Base-by-base conservation (phyloP, 495 filamentous ascomycete species). In the Friedmanniomyces simplex region DNA sequence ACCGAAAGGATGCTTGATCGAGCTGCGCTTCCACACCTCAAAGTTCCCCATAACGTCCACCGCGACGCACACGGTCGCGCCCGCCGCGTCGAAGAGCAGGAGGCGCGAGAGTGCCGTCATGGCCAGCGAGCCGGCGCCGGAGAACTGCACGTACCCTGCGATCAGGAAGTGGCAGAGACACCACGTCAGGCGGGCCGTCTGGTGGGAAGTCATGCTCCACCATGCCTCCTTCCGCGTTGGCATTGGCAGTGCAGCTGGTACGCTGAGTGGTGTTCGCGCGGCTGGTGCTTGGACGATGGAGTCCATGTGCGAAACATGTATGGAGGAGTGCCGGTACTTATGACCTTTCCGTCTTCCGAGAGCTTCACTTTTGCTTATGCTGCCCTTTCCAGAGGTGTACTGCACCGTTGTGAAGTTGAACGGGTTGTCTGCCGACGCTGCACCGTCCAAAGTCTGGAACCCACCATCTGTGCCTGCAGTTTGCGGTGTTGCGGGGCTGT, bases 251-350 rank as follows among this genome's bases (percentile, higher is more conserved):
- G 90, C 91, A 50, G 91, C 88, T n/a, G 93, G 93, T 0, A 98
- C 79, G 13, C 87, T 85, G 24, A 96, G 80, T 0, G 93, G 93
- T 1, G 91, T 86, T 36, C 90, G 79, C 2, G 85, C 86, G 1
- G 88, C 83, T n/a, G 93, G 93, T 68, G 96, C 89, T 63, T 94
- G 86, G 74, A 98, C 95, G 68, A 98, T 91, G 43, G 55, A 43
- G 55, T 63, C 60, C 69, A 95, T 89, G 68, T 96, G 91, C 21
- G 88, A 95, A 28, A 52, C 57, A 43, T 63, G 61, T 50, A 98
- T 88, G 65, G 87, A 93, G 68, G 87, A 91, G 75, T 97, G 93
- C 62, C 96, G 95, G 79, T 97, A 98, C 67, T 93, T 90, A 75
- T 98, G 93, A 28, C 93, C 93, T 53, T 91, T 85, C 55, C 93